Conservation (phyloP, 768 basidiomycete species). For the Lyophyllum semitale region DNA sequence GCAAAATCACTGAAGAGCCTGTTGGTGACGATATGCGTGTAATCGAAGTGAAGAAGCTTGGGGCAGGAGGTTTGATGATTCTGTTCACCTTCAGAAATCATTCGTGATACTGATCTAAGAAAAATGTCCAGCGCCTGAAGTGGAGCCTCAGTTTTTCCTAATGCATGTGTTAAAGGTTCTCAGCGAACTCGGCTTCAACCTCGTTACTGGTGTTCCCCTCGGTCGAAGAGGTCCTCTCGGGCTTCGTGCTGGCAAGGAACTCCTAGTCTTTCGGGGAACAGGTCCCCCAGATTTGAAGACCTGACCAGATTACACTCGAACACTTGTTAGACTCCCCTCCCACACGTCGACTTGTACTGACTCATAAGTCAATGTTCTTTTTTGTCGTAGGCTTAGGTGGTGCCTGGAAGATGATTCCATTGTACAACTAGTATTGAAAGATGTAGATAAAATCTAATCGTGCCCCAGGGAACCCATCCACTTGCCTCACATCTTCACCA, state of each 20-base stretch:
- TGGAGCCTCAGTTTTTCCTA: conserved; percentile 57
- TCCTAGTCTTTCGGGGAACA: conserved; percentile 64
- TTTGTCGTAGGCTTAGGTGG: background rate
- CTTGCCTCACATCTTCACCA: conserved; percentile 47
- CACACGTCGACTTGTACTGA: background rate
- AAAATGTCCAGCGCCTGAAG: conserved; percentile 34
- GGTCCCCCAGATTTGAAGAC: conserved; percentile 9
- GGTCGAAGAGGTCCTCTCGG: conserved; percentile 46
- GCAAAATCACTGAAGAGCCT: conserved; percentile 39
- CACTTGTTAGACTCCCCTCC: background rate
- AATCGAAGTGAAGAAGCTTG: conserved; percentile 53
- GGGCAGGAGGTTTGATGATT: conserved; percentile 29
- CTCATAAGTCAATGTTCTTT: background rate
- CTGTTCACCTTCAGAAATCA: background rate
- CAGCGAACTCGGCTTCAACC: conserved; percentile 54
- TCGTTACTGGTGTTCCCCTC: conserved; percentile 70
- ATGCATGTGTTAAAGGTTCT: conserved; percentile 67
- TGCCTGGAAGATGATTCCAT: background rate
- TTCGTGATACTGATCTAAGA: conserved; percentile 1
- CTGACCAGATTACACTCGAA: background rate
- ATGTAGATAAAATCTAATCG: background rate
- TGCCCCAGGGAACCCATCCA: background rate
- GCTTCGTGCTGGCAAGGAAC: conserved; percentile 50
- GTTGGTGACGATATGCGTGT: conserved; percentile 54
- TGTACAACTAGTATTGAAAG: background rate